Base-by-base conservation (phyloP, 768 basidiomycete species). In the Sutorius australiensis region DNA sequence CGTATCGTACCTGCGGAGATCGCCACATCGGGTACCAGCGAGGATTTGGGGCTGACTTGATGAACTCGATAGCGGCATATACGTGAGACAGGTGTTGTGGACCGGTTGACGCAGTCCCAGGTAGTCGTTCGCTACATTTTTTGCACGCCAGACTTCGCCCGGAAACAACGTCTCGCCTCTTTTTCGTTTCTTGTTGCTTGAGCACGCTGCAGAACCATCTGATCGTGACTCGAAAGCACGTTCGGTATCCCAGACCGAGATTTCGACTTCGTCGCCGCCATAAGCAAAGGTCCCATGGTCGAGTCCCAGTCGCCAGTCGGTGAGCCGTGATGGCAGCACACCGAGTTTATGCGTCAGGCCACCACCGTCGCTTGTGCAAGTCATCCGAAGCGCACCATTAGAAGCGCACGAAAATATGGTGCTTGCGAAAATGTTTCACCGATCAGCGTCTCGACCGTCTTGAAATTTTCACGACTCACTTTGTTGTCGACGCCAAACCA, bases 231-330 rank as follows among this genome's bases (percentile, higher is more conserved):
- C 55, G 66, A 80, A 75, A 69, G 89, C 64, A 68, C 75, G 59
- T 61, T 91, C 86, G 7, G 80, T 77, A 62, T 87, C 74, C 92
- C 92, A 94, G 3, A 92, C 63, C 2, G 90, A 92, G 2, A 89
- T 67, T 51, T 92, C 88, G 16, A 94, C 89, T 68, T 94, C 92
- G 56, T 92, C 84, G 3, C 92, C 92, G 12, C 86, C 92, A 56
- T 92, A 93, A 2, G 84, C 79, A 71, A 94, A 92, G 0, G 77
- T 78, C 33, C 75, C 65, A 3, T 70, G 71, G 53, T 79, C 72
- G 16, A 72, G 63, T 1, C 83, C 80, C 21, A 89, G 61, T 31
- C 77, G 76, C 86, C 89, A 90, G 49, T 80, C 81, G 42, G 70
- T 72, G n/a, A 93, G 74, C 19, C 87, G 82, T 54, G 78, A 82